Evolutionary conservation across 2,329 filamentous ascomycete genomes (phyloP).

Genomic region (Cytospora leucostoma): DNA sequence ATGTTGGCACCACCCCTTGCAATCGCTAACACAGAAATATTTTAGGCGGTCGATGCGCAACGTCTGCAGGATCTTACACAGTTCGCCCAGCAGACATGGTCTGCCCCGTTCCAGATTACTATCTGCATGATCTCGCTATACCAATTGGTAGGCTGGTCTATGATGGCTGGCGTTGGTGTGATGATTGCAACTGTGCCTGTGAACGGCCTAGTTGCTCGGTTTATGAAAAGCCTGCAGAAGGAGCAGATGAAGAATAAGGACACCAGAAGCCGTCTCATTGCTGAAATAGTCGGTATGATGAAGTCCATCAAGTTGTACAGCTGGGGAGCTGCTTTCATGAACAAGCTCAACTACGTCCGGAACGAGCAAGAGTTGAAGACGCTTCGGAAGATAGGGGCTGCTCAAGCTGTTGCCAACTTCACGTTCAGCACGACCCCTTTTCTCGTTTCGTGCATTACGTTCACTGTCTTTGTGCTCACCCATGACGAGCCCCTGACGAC

Average conservation of each 20-base stretch:
- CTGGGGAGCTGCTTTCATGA: constrained; percentile 97
- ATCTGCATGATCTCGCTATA: constrained; percentile 97
- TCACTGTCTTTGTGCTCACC: constrained; percentile 89
- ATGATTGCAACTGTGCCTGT: constrained; percentile 98
- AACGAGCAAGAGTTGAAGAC: constrained; percentile 97
- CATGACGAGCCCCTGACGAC: constrained; percentile 80
- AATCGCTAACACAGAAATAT: neutral
- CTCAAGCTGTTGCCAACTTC: constrained; percentile 93
- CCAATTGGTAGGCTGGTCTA: constrained; percentile 89
- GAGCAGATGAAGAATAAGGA: constrained; percentile 99
- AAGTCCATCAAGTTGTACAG: constrained; percentile 99
- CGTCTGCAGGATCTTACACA: constrained; percentile 92
- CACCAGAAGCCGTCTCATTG: constrained; percentile 86
- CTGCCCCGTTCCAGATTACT: constrained; percentile 92
- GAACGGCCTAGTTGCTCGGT: constrained; percentile 85
- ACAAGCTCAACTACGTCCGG: constrained; percentile 91
- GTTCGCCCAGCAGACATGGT: constrained; percentile 94
- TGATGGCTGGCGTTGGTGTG: constrained; percentile 90
- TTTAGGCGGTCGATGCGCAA: constrained; percentile 83
- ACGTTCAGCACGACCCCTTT: constrained; percentile 98
- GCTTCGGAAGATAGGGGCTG: constrained; percentile 90
- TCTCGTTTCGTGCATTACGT: constrained; percentile 94
- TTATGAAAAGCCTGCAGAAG: constrained; percentile 95
- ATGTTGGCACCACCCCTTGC: neutral
- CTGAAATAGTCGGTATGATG: constrained; percentile 99